Base-by-base conservation (phyloP, 2,329 filamentous ascomycete genomes). In the Chrysoporthe deuterocubensis region DNA sequence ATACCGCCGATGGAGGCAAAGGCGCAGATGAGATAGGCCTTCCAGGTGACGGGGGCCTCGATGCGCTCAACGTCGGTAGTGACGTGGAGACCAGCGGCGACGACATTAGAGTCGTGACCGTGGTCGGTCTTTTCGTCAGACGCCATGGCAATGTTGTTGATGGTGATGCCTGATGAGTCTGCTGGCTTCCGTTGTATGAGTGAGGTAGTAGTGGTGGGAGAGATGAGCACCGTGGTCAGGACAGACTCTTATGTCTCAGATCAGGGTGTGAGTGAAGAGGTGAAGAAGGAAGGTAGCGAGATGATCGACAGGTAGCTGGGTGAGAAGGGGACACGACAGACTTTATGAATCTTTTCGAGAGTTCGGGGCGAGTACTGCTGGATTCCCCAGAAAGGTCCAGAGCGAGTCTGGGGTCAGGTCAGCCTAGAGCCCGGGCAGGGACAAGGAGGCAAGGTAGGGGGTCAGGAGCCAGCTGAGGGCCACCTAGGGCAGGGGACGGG, bases 1-100 rank as follows among this genome's bases (percentile, higher is more conserved):
- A 92, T 91, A 78, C 87, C 89, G 74, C 89, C 89, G 70, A 91
- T 90, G 44, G 89, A 88, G 69, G 89, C 89, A 71, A 91, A 92
- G 71, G 87, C 89, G 78, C 89, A 91, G 75, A 91, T 85, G 62
- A 90, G 70, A 78, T 92, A 91, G 66, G 89, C 89, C 82, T 89
- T 89, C 79, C 87, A 80, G 71, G 89, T 91, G 73, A 91, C 85
- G 72, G 89, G 89, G 14, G 89, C 89, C 82, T 92, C 89, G 75
- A 91, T 85, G 71, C 84, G 82, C 72, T 82, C 81, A 71, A 89
- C 80, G 77, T 90, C 85, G 70, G 80, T 74, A 71, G 84, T 82
- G 66, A 78, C 76, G 61, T 78, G 77, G 69, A 84, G 79, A 66
- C 75, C 75, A 56, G 72, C 64, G 61, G 73, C 52, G 61, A 65